These are phyloP conservation scores for Cyclotella choctawhatcheeana DNA, from an alignment of 108 stramenopile genomes.

Conservation along the genomic window DNA sequence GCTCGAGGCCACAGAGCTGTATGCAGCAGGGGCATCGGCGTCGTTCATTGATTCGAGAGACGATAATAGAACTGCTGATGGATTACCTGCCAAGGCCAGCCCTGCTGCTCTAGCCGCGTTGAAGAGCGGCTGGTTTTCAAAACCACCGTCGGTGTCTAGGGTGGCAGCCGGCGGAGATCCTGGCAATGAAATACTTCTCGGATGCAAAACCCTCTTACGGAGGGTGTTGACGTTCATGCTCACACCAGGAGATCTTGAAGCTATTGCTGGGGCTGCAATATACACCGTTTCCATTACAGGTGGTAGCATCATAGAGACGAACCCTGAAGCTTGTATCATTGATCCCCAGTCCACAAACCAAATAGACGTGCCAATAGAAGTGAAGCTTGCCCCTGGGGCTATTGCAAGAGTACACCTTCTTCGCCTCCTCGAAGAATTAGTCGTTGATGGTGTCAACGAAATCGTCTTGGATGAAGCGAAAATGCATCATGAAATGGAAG, in stretches of 20 bases:
- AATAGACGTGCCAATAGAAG: conserved; percentile 31
- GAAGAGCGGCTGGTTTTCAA: conserved; percentile 64
- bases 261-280: conserved; percentile 84
- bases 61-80: conserved; percentile 26
- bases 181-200: conserved; percentile 72
- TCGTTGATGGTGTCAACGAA: conserved; percentile 91
- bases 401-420: conserved; percentile 84
- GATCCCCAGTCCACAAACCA: conserved; percentile 10
- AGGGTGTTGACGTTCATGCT: conserved; percentile 89
- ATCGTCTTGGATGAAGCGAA: conserved; percentile 71
- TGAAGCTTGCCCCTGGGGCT: conserved; percentile 70
- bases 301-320: conserved; percentile 31
- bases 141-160: conserved; percentile 66
- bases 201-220: conserved; percentile 83
- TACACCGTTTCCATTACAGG: conserved; percentile 78
- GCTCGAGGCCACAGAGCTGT: conserved; percentile 87
- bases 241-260: conserved; percentile 86
- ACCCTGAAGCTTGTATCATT: conserved; percentile 13
- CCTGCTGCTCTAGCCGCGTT: conserved; percentile 41
- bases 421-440: conserved; percentile 86
- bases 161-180: conserved; percentile 88
- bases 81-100: conserved; percentile 4
- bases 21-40: conserved; percentile 59
- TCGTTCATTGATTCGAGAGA: conserved; percentile 34
- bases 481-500: conserved; percentile 44